A percentile compares a stretch with the other conserved stretches of the same genome.
phyloP scores from a whole-genome alignment of 1,284 basidiomycete genomes.

The Grifola frondosa region DNA sequence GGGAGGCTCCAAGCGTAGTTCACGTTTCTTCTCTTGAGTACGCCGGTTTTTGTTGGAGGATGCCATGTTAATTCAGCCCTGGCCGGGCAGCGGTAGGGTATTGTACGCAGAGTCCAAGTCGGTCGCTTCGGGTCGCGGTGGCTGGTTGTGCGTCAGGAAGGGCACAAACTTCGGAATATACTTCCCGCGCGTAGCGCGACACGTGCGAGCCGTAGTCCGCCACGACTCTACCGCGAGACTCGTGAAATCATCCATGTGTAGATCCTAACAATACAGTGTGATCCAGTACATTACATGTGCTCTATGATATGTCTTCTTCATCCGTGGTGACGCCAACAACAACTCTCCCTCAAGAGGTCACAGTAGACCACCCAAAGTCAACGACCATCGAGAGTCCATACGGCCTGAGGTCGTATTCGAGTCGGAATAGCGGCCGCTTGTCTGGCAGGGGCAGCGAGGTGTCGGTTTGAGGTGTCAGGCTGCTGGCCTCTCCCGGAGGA shows the following conservation, averaged over 20 bases:
- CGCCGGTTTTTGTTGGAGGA: constrained; percentile 19
- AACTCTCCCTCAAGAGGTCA: constrained; percentile 8
- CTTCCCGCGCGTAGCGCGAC: constrained; percentile 15
- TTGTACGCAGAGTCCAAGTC: neutral
- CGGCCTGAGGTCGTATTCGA: constrained; percentile 67
- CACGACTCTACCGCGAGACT: constrained; percentile 16
- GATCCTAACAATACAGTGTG: constrained; percentile 1
- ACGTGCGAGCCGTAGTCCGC: constrained; percentile 18
- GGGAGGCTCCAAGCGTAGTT: constrained; percentile 38
- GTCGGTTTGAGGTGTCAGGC: too few species aligned
- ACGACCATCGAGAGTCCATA: constrained; percentile 70
- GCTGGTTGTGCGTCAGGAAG: constrained; percentile 2
- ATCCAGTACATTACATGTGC: constrained; percentile 7
- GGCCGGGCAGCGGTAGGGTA: constrained; percentile 7
- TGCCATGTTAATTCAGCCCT: constrained; percentile 24
- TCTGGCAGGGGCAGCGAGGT: neutral
- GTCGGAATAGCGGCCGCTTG: constrained; percentile 37
- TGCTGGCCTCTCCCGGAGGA: too few species aligned
- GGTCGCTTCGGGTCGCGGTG: constrained; percentile 6
- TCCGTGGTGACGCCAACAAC: neutral
- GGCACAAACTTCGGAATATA: constrained; percentile 3
- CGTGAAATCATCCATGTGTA: constrained; percentile 5
- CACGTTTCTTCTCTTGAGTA: constrained; percentile 27
- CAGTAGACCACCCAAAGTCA: constrained; percentile 65
- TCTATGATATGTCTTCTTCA: neutral